phyloP scores from a whole-genome alignment of 2,329 filamentous ascomycete genomes.

The Cytospora chrysosperma region DNA sequence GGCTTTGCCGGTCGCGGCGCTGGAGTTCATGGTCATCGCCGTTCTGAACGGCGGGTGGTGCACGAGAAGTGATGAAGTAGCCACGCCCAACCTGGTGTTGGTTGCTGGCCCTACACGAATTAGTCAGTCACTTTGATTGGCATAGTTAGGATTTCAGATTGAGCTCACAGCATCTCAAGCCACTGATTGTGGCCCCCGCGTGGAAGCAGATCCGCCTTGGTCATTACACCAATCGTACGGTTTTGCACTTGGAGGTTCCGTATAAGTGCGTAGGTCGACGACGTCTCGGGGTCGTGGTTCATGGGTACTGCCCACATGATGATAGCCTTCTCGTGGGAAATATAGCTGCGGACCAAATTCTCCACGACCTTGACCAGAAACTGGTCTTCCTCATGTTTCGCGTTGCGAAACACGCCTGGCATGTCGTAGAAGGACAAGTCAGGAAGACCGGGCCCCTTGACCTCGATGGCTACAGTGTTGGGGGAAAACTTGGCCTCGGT shows the following conservation, averaged over 20 bases:
- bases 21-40: conserved; percentile 43
- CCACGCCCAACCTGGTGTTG: conserved; percentile 68
- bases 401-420: conserved; percentile 75
- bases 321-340: conserved; percentile 66
- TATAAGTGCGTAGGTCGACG: conserved; percentile 66
- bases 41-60: conserved; percentile 38
- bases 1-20: conserved; percentile 32
- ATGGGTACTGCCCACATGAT: conserved; percentile 77
- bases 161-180: conserved; percentile 47
- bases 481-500: conserved; percentile 72
- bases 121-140: neutral
- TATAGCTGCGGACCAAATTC: conserved; percentile 69
- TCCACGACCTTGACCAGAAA: conserved; percentile 72
- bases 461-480: conserved; percentile 75
- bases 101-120: conserved; percentile 41
- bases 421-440: conserved; percentile 83
- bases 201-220: conserved; percentile 75
- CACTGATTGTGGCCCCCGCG: conserved; percentile 55
- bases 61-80: conserved; percentile 75
- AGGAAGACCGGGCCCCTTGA: conserved; percentile 68
- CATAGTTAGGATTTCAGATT: neutral
- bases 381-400: conserved; percentile 60
- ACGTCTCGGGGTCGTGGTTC: conserved; percentile 76
- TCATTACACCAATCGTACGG: conserved; percentile 73
- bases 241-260: conserved; percentile 53